phyloP scores from a whole-genome alignment of 2,329 filamentous ascomycete species.

The Pseudogymnoascus sp. region DNA sequence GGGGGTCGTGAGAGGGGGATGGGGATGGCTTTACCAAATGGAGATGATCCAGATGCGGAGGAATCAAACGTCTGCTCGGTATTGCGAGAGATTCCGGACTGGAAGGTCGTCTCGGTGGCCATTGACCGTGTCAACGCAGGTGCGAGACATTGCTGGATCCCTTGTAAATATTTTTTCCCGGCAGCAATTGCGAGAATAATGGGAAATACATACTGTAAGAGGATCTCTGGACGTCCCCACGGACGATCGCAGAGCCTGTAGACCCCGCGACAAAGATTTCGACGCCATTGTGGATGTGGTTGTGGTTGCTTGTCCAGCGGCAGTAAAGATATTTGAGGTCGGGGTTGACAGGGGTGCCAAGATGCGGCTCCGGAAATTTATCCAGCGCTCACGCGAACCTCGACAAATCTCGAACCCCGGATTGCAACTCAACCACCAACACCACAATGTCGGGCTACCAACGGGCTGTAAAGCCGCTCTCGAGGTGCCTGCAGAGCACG shows the following conservation, averaged over 20 bases:
- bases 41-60: neutral
- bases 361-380: constrained; percentile 20
- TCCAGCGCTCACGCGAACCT: constrained; percentile 14
- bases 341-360: neutral
- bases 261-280: constrained; percentile 25
- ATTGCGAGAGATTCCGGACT: constrained; percentile 14
- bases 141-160: constrained; percentile 36
- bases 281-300: constrained; percentile 25
- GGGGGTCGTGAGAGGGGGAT: constrained; percentile 20
- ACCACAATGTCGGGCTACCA: constrained; percentile 51
- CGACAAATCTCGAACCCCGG: constrained; percentile 5
- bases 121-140: constrained; percentile 37
- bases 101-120: constrained; percentile 38
- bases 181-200: neutral
- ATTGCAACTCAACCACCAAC: neutral
- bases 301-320: constrained; percentile 11
- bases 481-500: constrained; percentile 43
- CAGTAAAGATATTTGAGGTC: constrained; percentile 17
- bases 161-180: constrained; percentile 10
- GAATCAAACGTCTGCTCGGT: neutral
- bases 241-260: constrained; percentile 22
- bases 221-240: constrained; percentile 29
- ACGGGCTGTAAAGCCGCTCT: constrained; percentile 49
- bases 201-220: constrained; percentile 28
- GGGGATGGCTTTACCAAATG: neutral